Evolutionary conservation across 257 asterid genomes (phyloP).

Genomic region (Marsdenia floribunda): DNA sequence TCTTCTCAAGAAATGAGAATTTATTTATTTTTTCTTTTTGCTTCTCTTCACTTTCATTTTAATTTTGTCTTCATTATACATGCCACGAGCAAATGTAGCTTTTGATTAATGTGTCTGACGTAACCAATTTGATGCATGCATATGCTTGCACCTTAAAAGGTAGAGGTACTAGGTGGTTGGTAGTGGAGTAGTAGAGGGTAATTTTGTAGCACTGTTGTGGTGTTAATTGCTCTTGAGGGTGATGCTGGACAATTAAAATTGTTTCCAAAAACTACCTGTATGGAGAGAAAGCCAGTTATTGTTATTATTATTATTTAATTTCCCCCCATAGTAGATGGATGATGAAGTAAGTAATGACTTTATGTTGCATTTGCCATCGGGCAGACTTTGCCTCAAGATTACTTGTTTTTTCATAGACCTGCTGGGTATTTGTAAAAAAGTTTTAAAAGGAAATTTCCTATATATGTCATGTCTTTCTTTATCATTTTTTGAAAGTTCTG

Average conservation of each 20-base stretch:
- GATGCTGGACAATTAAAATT: not conserved
- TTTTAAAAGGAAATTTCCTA: not conserved
- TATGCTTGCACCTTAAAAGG: not conserved
- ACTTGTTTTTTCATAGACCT: not conserved
- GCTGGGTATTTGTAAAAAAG: too few relatives aligned
- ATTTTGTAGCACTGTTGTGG: not conserved
- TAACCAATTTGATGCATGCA: not conserved
- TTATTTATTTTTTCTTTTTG: too few relatives aligned
- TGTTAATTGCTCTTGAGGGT: not conserved
- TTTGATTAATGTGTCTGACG: not conserved
- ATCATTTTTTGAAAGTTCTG: not conserved
- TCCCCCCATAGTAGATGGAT: not conserved
- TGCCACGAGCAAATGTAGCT: not conserved
- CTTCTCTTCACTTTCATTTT: too few relatives aligned
- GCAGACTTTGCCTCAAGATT: not conserved
- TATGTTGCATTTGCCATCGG: not conserved
- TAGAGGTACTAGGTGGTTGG: not conserved
- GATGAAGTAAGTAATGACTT: not conserved
- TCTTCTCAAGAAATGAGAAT: not conserved
- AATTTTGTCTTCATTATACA: not conserved
- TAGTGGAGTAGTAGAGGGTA: not conserved
- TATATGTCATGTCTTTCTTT: not conserved
- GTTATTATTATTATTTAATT: not conserved
- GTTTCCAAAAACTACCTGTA: not conserved
- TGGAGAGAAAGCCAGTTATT: not conserved